Evolutionary conservation across 2,329 filamentous ascomycete genomes (phyloP), one percentile per base, ranked within the genome.

Genomic region (Bipolaris oryzae): DNA sequence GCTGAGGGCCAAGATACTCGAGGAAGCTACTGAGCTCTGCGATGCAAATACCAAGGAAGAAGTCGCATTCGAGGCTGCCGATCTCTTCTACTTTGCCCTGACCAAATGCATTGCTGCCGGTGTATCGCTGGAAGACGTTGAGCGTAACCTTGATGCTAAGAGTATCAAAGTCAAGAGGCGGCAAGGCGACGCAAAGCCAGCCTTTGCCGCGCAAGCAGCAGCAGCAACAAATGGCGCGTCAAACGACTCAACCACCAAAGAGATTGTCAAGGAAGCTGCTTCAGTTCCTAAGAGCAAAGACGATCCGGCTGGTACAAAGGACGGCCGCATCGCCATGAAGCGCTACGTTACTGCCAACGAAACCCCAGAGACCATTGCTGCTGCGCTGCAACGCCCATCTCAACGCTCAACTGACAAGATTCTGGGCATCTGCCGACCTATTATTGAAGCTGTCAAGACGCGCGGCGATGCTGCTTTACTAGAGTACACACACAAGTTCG

Each of bases 401-500:
- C 95, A 99, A 73, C 92, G 90, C 75, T 96, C 94, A 1, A 92
- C 91, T n/a, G 94, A 98, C 20, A 87, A 90, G 56, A 97, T 99
- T 65, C 88, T 98, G 80, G 88, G 88, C 62, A 94, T 98, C 50
- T 91, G 96, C 57, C 87, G 86, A 34, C 95, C 95, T 1, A 99
- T 99, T 68, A 92, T 99, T 71, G 87, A 94, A 55, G 90, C 93
- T 45, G 89, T 99, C 53, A 90, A 88, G 53, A 83, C 86, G 41
- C 87, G 90, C 33, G 95, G 95, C 50, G 95, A 99, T 77, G 89
- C 89, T 69, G 93, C 92, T 3, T 83, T 99, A 21, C 84, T 99
- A 42, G 89, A 90, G 48, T 98, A 96, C 77, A 98, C 95, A 1
- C 93, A 97, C 84, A 96, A 96, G 77, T 99, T 99, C 67, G 95